Conservation (phyloP, 2,329 filamentous ascomycete genomes). For the Fusarium floridanum region DNA sequence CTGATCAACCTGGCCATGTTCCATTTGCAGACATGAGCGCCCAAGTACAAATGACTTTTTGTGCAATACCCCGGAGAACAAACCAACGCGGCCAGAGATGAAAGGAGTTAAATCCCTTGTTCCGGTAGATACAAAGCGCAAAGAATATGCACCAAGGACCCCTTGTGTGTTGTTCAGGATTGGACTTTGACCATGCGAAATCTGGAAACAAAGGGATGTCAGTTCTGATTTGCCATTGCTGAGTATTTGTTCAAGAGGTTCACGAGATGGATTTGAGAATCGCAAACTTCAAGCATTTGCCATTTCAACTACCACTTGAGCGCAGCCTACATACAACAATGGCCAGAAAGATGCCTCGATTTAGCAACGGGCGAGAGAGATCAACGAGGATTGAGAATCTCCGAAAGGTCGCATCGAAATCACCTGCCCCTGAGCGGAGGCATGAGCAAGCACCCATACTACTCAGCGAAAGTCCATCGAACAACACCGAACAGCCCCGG, state of each 20-base stretch:
- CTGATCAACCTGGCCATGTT: not conserved
- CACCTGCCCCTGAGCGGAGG: not conserved
- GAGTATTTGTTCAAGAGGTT: slow-evolving; percentile 12
- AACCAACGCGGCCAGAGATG: not conserved
- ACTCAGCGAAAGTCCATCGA: not conserved
- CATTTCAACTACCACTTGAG: not conserved
- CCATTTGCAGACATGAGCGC: not conserved
- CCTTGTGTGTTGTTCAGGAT: slow-evolving; percentile 12
- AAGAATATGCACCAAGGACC: slow-evolving; percentile 2
- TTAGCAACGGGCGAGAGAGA: not conserved
- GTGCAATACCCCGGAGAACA: not conserved
- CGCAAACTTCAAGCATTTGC: not conserved
- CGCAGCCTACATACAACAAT: not conserved
- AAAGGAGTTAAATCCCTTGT: not conserved
- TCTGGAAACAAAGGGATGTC: slow-evolving; percentile 9
- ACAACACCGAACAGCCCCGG: not conserved
- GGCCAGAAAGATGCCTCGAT: not conserved
- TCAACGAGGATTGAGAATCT: not conserved
- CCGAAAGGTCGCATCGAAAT: not conserved
- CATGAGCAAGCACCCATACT: slow-evolving; percentile 4
- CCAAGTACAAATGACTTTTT: slow-evolving; percentile 12
- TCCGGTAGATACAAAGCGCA: not conserved
- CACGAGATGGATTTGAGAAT: not conserved
- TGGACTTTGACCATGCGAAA: not conserved
- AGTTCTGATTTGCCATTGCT: not conserved